phyloP scores from a whole-genome alignment of 2,329 filamentous ascomycete genomes.

The Penicillium hordei region DNA sequence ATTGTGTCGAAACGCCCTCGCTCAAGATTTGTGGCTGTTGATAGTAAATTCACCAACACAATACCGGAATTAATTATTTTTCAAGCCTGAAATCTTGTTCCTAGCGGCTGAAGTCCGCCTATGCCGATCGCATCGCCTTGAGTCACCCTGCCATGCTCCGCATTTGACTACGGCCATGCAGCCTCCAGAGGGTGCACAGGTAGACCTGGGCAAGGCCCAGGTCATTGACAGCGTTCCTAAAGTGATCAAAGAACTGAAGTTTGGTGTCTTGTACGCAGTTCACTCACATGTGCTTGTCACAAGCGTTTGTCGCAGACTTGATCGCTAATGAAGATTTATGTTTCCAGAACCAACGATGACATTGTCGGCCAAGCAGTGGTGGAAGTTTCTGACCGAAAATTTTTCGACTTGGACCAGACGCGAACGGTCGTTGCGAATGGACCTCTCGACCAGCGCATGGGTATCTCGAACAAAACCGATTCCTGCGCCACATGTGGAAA shows the following conservation, averaged over 20 bases:
- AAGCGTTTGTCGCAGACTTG: slow-evolving; percentile 9
- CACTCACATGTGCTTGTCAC: slow-evolving; percentile 15
- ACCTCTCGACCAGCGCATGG: slow-evolving; percentile 82
- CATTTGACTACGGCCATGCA: slow-evolving; percentile 41
- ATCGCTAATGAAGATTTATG: slow-evolving; percentile 19
- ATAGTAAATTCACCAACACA: background rate
- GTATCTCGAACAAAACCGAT: slow-evolving; percentile 80
- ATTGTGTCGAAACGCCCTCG: background rate
- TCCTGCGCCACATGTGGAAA: slow-evolving; percentile 81
- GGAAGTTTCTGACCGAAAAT: slow-evolving; percentile 87
- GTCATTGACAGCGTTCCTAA: slow-evolving; percentile 85
- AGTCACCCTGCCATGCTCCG: slow-evolving; percentile 39
- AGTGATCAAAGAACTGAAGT: slow-evolving; percentile 89
- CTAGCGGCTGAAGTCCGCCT: slow-evolving; percentile 21
- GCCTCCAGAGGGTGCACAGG: slow-evolving; percentile 44
- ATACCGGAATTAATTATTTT: background rate
- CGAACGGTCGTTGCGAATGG: slow-evolving; percentile 77
- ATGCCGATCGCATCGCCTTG: slow-evolving; percentile 25
- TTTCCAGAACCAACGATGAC: slow-evolving; percentile 75
- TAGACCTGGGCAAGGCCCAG: slow-evolving; percentile 72
- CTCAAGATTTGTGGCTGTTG: background rate
- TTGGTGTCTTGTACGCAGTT: slow-evolving; percentile 75
- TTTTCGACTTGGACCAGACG: slow-evolving; percentile 85
- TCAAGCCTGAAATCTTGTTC: background rate
- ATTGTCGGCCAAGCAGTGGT: slow-evolving; percentile 94